Percentiles rank a stretch among this genome's conserved stretches.
Conservation (phyloP, 768 basidiomycete genomes). For the Holtermanniella nyarrowii region DNA sequence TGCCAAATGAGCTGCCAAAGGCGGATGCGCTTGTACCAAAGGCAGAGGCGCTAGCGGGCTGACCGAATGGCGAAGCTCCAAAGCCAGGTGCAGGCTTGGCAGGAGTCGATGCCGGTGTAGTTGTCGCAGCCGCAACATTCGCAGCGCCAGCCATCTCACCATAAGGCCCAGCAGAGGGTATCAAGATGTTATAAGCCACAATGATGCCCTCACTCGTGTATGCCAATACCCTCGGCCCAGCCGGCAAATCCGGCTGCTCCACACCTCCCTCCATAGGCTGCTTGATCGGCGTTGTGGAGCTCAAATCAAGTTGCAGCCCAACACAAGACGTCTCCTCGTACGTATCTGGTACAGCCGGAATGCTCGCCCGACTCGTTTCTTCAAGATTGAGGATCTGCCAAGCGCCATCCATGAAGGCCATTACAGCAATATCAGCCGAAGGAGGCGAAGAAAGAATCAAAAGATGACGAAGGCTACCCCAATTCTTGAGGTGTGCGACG, state of each 20-base stretch:
- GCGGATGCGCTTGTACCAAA: slow-evolving; percentile 12
- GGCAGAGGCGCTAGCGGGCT: not conserved
- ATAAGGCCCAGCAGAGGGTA: slow-evolving; percentile 27
- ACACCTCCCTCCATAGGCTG: slow-evolving; percentile 38
- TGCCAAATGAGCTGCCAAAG: not conserved
- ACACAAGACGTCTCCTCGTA: slow-evolving; percentile 39
- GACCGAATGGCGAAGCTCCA: slow-evolving; percentile 2
- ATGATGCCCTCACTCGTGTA: slow-evolving; percentile 41
- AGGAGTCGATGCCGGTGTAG: slow-evolving; percentile 1
- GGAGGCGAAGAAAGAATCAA: slow-evolving; percentile 35
- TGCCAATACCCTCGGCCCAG: slow-evolving; percentile 34
- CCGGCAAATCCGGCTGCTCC: slow-evolving; percentile 33
- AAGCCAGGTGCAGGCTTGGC: not conserved
- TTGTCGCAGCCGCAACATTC: slow-evolving; percentile 10
- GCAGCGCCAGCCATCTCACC: slow-evolving; percentile 27
- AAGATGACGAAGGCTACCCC: slow-evolving; percentile 41
- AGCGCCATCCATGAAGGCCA: slow-evolving; percentile 8
- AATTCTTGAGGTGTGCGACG: slow-evolving; percentile 29
- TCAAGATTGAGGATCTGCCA: slow-evolving; percentile 38
- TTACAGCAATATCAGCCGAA: slow-evolving; percentile 37
- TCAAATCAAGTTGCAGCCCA: slow-evolving; percentile 41
- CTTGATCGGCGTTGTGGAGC: slow-evolving; percentile 22
- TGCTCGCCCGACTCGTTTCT: slow-evolving; percentile 36
- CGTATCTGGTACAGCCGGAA: slow-evolving; percentile 33
- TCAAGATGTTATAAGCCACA: slow-evolving; percentile 37